Evolutionary conservation across 1,284 basidiomycete genomes (phyloP), one percentile per base, ranked within the genome.

Genomic region (Omphalotus olearius): DNA sequence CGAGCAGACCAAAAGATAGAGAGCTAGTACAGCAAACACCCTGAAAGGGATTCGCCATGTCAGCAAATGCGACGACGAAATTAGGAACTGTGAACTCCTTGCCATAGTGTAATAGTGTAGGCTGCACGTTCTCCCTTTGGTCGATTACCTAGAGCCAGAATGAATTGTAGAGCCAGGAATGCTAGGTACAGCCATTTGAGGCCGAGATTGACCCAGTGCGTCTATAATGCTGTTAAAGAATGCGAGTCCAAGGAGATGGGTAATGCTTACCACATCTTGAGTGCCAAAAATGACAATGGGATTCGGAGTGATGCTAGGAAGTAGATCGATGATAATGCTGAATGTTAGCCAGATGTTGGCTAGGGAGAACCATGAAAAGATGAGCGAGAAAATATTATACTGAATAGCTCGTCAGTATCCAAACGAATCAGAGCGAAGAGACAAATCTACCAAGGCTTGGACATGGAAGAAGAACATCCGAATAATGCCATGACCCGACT

Each of bases 321-420:
- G 73, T 37, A 97, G 80, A 60, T 93, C 85, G 76, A 98, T 93
- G 67, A 98, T 93, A 71, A 98, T 96, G 53, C 85, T 88, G 77
- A 98, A 98, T 9, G 95, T 97, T 51, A 98, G 74, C 93, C 93
- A 98, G 35, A 97, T 73, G 63, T 97, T 98, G 59, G 93, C 94
- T 45, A 96, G 71, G 1, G 93, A 83, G 68, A 95, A 95, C 91
- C 91, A 95, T 4, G 90, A 87, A 72, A 95, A 94, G 59, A 92
- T 63, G 57, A 95, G 74, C 36, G 82, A 86, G 66, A 88, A 83
- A 49, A 91, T 61, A 66, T 90, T 90, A 66, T 90, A 91, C 84
- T 89, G 33, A 30, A 6, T 45, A 37, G 18, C 13, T 44, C 47
- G 44, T 48, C 14, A 4, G 25, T 38, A 36, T 57, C 39, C 17